Evolutionary conservation across 345 rosid species (phyloP), one percentile per base, ranked within the genome.

Genomic region (Combretum micranthum): DNA sequence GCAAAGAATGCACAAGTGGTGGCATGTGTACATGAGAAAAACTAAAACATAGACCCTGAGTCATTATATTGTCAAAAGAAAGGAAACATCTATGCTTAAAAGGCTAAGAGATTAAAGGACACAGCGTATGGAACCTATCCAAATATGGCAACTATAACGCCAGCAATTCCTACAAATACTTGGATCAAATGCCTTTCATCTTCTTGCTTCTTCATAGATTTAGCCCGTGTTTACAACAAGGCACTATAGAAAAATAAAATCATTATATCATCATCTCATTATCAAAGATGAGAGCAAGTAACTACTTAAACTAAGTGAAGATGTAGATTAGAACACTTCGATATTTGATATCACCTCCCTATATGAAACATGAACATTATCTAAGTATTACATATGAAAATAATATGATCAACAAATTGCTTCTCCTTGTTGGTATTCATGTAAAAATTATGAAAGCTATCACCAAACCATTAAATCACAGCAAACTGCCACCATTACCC

Each of bases 1-100:
- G 87, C 79, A 72, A 79, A 79, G 64, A 82, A 60, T 12, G 85
- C 88, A 65, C 85, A 83, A n/a, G 83, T 76, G 48, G 80, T 83
- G 44, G 85, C 88, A 70, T 83, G 88, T 19, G 88, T 83, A 47
- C 88, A 83, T 56, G 85, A 83, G 71, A 83, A 83, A 59, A 83
- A 80, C 83, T 83, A 62, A 57, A 13, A 53, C 53, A 7, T 51
- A 49, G 48, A 47, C 42, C 15, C 42, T n/a, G 22, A 52, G 14
- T 55, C n/a, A n/a, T n/a, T 43, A 52, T 15, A 47, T 16, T 6
- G 20, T n/a, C 16, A 42, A 51, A 21, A 6, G 13, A 20, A 61
- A 13, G 46, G 63, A 57, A 18, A 51, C 26, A 15, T 42, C n/a
- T 3, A 26, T 22, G 2, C 52, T 12, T 16, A 48, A 22, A 2